Conservation (phyloP, 148 eudicot species). For the Fagopyrum esculentum region DNA sequence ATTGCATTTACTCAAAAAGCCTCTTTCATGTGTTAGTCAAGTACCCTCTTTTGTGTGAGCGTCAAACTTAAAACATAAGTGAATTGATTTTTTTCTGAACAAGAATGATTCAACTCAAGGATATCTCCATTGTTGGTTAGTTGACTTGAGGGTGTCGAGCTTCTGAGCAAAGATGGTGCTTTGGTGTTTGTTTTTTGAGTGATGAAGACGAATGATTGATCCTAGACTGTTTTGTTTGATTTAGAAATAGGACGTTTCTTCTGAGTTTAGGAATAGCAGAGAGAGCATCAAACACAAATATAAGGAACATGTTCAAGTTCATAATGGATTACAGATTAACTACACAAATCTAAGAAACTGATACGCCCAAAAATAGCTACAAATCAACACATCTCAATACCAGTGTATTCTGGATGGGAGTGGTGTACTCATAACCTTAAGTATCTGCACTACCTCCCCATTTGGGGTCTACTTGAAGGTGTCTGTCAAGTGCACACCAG, state of each 20-base stretch:
- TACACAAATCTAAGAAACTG: neutral
- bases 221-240: too few relatives aligned
- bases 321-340: neutral
- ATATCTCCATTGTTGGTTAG: too few relatives aligned
- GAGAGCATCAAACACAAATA: neutral
- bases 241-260: too few relatives aligned
- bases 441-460: conserved; percentile 91
- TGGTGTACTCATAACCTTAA: conserved; percentile 86
- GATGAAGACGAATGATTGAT: too few relatives aligned
- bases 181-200: too few relatives aligned
- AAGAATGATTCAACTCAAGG: too few relatives aligned
- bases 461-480: conserved; percentile 91
- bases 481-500: conserved; percentile 93
- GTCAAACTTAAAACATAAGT: too few relatives aligned
- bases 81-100: too few relatives aligned
- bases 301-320: neutral
- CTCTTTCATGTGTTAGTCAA: too few relatives aligned
- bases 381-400: conserved; percentile 17
- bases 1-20: neutral
- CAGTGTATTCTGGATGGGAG: conserved; percentile 50
- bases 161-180: too few relatives aligned
- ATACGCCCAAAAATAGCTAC: neutral
- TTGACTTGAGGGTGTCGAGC: too few relatives aligned
- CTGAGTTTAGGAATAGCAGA: neutral
- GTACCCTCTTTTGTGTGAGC: too few relatives aligned